Base-by-base conservation (phyloP, 2,329 filamentous ascomycete genomes). In the Aureobasidium sp. region DNA sequence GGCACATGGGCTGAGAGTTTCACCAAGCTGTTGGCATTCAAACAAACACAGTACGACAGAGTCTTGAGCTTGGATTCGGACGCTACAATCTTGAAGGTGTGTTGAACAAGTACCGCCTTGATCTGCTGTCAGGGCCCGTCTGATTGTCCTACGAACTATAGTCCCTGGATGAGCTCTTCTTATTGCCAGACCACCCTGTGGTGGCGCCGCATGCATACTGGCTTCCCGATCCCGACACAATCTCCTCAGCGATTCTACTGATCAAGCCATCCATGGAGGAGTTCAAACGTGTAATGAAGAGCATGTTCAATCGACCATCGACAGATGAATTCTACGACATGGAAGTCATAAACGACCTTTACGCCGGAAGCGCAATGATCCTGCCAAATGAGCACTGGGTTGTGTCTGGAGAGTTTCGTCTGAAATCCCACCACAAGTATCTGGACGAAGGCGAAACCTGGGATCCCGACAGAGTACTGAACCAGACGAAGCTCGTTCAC, bases 121-220 rank as follows among this genome's bases (percentile, higher is more conserved):
- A n/a, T 34, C 21, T 36, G 29, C 45, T 34, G 39, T 11, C 37
- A 45, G 39, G 29, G 29, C 39, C 39, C 16, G 37, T 57, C 41
- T 57, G 21, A 57, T n/a, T 36, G 39, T 57, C 30, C n/a, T 34
- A 55, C 37, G 7, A 36, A 32, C 11, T 5, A 41, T 76, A 85
- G 62, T 73, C 78, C n/a, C 81, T 90, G 76, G 87, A 90, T 66
- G 85, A 89, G 61, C 78, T 90, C 0, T 90, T 90, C 72, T 78
- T 87, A 45, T 76, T 87, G 1, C 87, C 87, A 0, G 70, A 75
- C 1, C 78, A 81, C 1, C 76, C 81, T 1, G 79, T 87, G 5
- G 86, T 85, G 2, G 86, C 88, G 80, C 85, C 87, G 2, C 81
- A 84, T 36, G 87, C 86, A 13, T 89, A 90, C 70, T 89, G 87